Base-by-base conservation (phyloP, 75 land plant genomes). In the Pinus albicaulis region DNA sequence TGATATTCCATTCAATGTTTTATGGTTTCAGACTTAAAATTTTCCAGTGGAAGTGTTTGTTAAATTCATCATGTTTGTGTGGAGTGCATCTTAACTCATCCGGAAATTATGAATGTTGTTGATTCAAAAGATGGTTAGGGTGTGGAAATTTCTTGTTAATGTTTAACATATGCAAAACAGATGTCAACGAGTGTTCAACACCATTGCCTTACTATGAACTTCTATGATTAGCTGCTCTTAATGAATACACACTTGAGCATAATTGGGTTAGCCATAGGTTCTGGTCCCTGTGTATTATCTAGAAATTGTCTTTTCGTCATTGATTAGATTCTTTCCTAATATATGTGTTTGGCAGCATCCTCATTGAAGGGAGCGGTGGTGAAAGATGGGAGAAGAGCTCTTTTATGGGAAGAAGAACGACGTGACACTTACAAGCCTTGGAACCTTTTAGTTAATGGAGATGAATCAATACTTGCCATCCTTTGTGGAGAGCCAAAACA, bases 401-500 rank as follows among this genome's bases (percentile, higher is more conserved):
- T 55, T 23, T 79, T 48, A 23, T 16, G 17, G 55, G 77, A 66
- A 38, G 77, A 34, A 58, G 81, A 80, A 56, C 52, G 60, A 19
- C 78, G 75, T 55, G 68, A 56, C 70, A 72, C 79, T 71, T 81
- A 77, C 60, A 77, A 26, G 22, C 68, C 82, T 4, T 48, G 73
- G 69, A 83, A 62, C 76, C 82, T 79, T 73, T 84, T 86, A 41
- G 70, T 71, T 23, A 74, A 71, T 38, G 81, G 82, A 76, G 75
- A 82, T 23, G 89, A 88, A 7, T 83, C 89, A 70, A 71, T 86
- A 61, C 77, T 83, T 64, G 22, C 86, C 34, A 83, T 81, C 7
- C 79, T 86, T 74, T 88, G 91, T 81, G 80, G 82, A 17, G 92
- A 89, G 73, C 68, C 36, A 24, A 88, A 81, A 78, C 85, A 86